Base-by-base conservation (phyloP, 2,329 filamentous ascomycete species). In the Fusarium sp. region DNA sequence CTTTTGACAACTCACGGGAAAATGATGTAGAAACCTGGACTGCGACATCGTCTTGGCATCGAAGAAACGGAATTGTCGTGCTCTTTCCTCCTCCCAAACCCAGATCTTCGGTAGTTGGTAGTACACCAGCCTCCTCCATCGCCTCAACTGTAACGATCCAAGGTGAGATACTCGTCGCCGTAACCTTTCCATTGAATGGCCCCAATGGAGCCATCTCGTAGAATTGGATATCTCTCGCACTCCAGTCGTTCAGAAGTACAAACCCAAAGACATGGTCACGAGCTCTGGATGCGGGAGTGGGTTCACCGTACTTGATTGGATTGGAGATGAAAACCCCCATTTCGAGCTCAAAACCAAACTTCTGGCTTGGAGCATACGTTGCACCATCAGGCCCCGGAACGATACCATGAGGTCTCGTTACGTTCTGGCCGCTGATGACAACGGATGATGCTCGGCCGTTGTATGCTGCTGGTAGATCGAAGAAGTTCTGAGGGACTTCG, bases 301-400 rank as follows among this genome's bases (percentile, higher is more conserved):
- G 18, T 9, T 44, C 21, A 4, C 38, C 38, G 12, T 56, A 56
- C 23, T 33, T 11, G n/a, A 56, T 21, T 18, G 29, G 9, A 7
- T 45, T 56, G 6, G 54, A 56, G n/a, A 56, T 45, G 10, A 56
- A 56, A 31, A 56, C 11, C 1, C 54, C 54, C 38, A 56, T 45
- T 35, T 45, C 54, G 11, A 56, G 9, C n/a, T 56, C 38, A 21
- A 23, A 56, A 7, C 45, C 54, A 2, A 56, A 21, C 7, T 27
- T 31, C 10, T 45, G 9, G 12, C 27, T 33, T 3, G 54, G 54
- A 21, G 27, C 7, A 10, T 56, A 56, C 3, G 16, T n/a, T 1
- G 27, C 38, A 1, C 38, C 54, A 2, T 35, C 11, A 2, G 37
- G 9, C 1, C 54, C 38, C 1, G 37, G 39, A n/a, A 44, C 4